Evolutionary conservation across 2,329 filamentous ascomycete species (phyloP).

Genomic region (Microcyclospora tardicrescens): DNA sequence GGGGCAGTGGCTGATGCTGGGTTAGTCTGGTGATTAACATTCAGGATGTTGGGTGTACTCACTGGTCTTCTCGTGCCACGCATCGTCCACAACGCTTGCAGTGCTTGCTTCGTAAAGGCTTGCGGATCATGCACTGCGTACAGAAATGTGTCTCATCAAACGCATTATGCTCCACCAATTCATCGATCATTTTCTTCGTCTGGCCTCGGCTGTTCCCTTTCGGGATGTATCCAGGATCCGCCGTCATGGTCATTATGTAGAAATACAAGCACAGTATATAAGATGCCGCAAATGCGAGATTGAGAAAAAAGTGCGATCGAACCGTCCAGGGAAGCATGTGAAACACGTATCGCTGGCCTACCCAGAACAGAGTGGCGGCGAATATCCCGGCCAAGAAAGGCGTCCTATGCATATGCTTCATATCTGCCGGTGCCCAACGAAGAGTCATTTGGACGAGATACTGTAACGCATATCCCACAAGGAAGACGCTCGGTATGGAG

Average conservation of each 20-base stretch:
- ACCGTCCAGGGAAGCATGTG: conserved; percentile 64
- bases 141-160: conserved; percentile 95
- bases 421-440: conserved; percentile 72
- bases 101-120: conserved; percentile 87
- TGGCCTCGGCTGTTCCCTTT: conserved; percentile 81
- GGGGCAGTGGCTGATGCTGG: conserved; percentile 62
- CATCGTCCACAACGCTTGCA: conserved; percentile 84
- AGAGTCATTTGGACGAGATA: conserved; percentile 65
- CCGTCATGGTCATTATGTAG: conserved; percentile 71
- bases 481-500: conserved; percentile 58
- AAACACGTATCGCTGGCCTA: conserved; percentile 62
- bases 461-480: conserved; percentile 58
- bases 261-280: conserved; percentile 67
- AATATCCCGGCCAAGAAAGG: conserved; percentile 93
- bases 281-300: conserved; percentile 57
- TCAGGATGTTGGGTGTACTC: conserved; percentile 29
- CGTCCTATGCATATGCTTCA: conserved; percentile 81
- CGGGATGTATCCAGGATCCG: conserved; percentile 85
- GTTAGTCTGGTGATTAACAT: conserved; percentile 2
- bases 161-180: conserved; percentile 71
- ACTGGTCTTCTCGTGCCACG: conserved; percentile 95
- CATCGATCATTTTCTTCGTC: conserved; percentile 78
- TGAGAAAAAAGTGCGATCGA: conserved; percentile 55
- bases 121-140: conserved; percentile 85
- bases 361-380: conserved; percentile 70